These are phyloP conservation scores for Penicillium bovifimosum DNA, from an alignment of 495 filamentous ascomycete species.

Conservation along the genomic window DNA sequence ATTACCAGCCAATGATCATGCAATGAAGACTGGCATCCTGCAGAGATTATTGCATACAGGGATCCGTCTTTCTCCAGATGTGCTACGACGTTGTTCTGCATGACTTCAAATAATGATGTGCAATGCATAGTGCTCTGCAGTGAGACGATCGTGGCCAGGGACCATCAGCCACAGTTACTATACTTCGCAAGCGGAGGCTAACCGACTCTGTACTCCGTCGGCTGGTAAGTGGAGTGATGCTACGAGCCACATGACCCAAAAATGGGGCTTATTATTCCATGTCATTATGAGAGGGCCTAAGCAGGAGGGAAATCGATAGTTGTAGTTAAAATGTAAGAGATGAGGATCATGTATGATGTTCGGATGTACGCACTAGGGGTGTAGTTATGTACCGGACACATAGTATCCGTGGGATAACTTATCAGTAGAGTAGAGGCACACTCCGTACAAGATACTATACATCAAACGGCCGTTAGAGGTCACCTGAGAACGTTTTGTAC, in stretches of 20 bases:
- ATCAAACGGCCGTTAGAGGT: background rate
- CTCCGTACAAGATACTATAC: background rate
- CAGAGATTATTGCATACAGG: background rate
- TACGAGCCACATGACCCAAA: background rate
- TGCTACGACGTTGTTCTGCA: slow-evolving; percentile 5
- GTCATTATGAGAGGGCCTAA: background rate
- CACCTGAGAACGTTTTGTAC: background rate
- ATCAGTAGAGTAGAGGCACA: background rate
- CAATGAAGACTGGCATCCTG: background rate
- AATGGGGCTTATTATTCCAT: slow-evolving; percentile 2
- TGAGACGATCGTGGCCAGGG: slow-evolving; percentile 5
- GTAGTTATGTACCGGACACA: too few species aligned
- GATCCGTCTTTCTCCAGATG: slow-evolving; percentile 3
- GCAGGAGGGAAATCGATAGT: background rate
- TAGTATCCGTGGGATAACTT: background rate
- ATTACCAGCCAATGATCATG: slow-evolving; percentile 1
- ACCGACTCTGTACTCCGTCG: slow-evolving; percentile 13
- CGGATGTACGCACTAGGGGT: background rate
- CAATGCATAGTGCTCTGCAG: slow-evolving; percentile 15
- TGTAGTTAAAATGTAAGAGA: background rate
- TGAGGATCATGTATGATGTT: background rate
- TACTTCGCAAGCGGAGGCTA: slow-evolving; percentile 4
- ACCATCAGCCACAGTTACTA: slow-evolving; percentile 1
- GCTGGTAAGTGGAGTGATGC: background rate
- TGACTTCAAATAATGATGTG: slow-evolving; percentile 17